These are phyloP conservation scores for Strobilomyces dryophilus DNA, from an alignment of 768 basidiomycete species.

Conservation along the genomic window DNA sequence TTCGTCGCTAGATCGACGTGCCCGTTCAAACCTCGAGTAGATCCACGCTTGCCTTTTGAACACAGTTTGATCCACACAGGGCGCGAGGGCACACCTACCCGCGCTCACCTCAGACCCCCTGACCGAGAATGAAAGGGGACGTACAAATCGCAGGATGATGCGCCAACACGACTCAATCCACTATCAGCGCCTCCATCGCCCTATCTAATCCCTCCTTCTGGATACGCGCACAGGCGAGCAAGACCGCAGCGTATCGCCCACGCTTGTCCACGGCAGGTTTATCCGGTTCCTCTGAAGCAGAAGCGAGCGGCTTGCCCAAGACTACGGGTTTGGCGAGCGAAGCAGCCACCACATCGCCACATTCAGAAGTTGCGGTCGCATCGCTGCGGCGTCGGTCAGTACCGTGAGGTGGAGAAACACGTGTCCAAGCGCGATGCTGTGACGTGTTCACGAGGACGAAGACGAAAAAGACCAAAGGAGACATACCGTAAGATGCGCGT, in stretches of 20 bases:
- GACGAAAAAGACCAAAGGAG: neutral
- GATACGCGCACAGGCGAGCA: conserved; percentile 50
- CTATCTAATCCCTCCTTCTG: conserved; percentile 33
- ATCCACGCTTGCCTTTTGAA: conserved; percentile 62
- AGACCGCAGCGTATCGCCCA: conserved; percentile 45
- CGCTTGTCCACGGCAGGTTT: conserved; percentile 47
- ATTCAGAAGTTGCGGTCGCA: conserved; percentile 47
- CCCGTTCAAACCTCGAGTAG: conserved; percentile 56
- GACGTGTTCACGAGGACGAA: neutral
- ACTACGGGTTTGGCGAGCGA: conserved; percentile 40
- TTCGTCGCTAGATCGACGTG: conserved; percentile 48
- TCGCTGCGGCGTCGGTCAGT: conserved; percentile 37
- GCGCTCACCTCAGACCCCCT: neutral
- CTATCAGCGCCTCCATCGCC: conserved; percentile 43
- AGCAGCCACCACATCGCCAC: conserved; percentile 48
- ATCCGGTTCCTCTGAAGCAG: conserved; percentile 32
- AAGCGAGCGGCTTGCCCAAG: conserved; percentile 18
- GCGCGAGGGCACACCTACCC: conserved; percentile 16
- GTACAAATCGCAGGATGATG: conserved; percentile 68
- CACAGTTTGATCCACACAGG: conserved; percentile 75
- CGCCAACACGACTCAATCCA: conserved; percentile 58
- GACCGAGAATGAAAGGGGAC: conserved; percentile 14
- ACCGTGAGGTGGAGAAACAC: conserved; percentile 67
- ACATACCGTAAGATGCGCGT: conserved; percentile 47
- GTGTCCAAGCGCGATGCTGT: conserved; percentile 59